These are phyloP conservation scores for Leptosphaerulina australis DNA, from an alignment of 2,329 filamentous ascomycete genomes.

Conservation along the genomic window DNA sequence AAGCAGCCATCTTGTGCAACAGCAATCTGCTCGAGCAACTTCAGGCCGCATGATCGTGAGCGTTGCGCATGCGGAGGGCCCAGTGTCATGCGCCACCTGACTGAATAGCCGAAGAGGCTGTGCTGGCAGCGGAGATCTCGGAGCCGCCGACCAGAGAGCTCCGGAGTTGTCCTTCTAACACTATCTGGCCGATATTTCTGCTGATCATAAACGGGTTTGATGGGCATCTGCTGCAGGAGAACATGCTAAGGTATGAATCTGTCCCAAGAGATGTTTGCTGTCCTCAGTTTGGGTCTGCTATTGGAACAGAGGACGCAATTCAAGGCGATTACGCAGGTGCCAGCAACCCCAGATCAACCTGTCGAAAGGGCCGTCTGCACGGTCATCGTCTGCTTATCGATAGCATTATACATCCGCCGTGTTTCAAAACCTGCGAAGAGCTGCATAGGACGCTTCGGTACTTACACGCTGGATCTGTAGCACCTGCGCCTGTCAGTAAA, in stretches of 20 bases:
- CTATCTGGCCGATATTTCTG: conserved; percentile 26
- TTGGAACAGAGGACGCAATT: conserved; percentile 28
- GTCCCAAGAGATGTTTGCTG: conserved; percentile 37
- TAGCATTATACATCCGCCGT: conserved; percentile 34
- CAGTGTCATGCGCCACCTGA: conserved; percentile 26
- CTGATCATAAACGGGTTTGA: conserved; percentile 23
- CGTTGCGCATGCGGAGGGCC: conserved; percentile 15
- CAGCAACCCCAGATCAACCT: conserved; percentile 10
- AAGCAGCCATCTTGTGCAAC: conserved; percentile 27
- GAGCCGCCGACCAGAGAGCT: conserved; percentile 30
- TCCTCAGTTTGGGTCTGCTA: conserved; percentile 26
- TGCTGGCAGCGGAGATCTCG: conserved; percentile 37
- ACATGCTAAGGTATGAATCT: conserved; percentile 22
- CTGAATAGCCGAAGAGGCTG: conserved; percentile 30
- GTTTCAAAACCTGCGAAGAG: conserved; percentile 42
- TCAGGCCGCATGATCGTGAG: conserved; percentile 13
- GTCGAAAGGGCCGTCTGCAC: conserved; percentile 4
- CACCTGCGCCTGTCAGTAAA: conserved; percentile 43
- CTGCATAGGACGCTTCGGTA: conserved; percentile 22
- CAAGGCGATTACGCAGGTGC: conserved; percentile 15
- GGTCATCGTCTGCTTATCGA: conserved; percentile 30
- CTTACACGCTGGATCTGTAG: conserved; percentile 9
- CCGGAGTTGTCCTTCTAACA: conserved; percentile 12
- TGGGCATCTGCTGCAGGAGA: conserved; percentile 16
- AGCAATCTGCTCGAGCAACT: conserved; percentile 24